Evolutionary conservation across 192 early-diverging fungal genomes (phyloP).

Genomic region (Coemansia sp.): DNA sequence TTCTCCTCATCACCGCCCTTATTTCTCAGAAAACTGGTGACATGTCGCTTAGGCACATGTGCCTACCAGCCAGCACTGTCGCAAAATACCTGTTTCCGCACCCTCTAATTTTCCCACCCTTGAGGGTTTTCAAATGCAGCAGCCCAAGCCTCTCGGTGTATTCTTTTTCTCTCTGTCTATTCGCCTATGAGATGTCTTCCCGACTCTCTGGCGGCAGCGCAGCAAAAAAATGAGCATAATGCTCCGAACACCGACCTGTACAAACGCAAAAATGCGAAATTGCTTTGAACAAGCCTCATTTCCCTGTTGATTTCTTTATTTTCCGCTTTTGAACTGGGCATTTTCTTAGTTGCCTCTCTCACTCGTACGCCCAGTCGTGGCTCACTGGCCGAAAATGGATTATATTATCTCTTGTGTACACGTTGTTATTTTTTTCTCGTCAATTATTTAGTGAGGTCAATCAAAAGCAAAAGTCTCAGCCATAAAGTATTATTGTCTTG

Average conservation of each 20-base stretch:
- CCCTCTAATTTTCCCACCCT: slow-evolving; percentile 1
- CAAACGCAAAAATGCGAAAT: background rate
- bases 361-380: background rate
- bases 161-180: background rate
- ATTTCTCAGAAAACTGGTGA: background rate
- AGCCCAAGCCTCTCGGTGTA: slow-evolving; percentile 3
- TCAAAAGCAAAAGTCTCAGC: background rate
- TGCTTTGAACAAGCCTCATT: slow-evolving; percentile 5
- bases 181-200: slow-evolving; percentile 3
- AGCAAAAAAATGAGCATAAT: background rate
- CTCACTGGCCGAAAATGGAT: background rate
- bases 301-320: slow-evolving; percentile 4
- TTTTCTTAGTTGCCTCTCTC: background rate
- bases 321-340: background rate
- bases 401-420: background rate
- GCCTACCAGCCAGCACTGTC: background rate
- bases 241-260: slow-evolving; percentile 3
- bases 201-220: background rate
- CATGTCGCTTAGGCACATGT: background rate
- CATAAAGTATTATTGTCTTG: background rate
- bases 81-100: slow-evolving; percentile 1
- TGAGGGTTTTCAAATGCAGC: slow-evolving; percentile 6
- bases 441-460: slow-evolving; percentile 5
- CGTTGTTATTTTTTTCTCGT: background rate
- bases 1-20: background rate